Evolutionary conservation across 345 rosid species (phyloP).

Genomic region (Cochlearia excelsa): DNA sequence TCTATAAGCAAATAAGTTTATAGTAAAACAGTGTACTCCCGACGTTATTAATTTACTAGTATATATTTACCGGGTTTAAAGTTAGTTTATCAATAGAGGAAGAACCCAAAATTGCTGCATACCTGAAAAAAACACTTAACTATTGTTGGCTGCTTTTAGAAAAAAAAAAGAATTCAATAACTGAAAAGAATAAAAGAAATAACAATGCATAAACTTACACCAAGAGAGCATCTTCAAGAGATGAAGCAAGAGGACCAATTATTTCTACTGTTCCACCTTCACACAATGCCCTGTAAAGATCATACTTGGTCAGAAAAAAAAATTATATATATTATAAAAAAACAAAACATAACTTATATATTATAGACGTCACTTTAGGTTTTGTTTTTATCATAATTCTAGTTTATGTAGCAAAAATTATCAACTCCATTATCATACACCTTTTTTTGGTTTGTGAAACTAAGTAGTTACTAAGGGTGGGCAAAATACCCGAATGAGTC

Average conservation of each 20-base stretch:
- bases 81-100: slow-evolving; percentile 47
- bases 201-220: slow-evolving; percentile 54
- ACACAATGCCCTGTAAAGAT: slow-evolving; percentile 55
- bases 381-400: no score
- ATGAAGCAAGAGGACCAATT: slow-evolving; percentile 81
- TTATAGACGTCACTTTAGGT: background rate
- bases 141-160: slow-evolving; percentile 6
- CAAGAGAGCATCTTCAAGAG: slow-evolving; percentile 70
- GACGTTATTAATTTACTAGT: no score
- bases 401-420: no score
- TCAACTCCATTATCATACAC: no score
- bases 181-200: slow-evolving; percentile 8
- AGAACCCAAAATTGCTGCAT: slow-evolving; percentile 85
- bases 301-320: slow-evolving; percentile 6
- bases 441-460: no score
- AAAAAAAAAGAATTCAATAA: slow-evolving; percentile 7
- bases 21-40: no score
- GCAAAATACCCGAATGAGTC: no score
- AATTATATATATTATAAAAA: background rate
- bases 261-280: slow-evolving; percentile 76
- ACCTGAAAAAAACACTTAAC: slow-evolving; percentile 42
- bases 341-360: background rate
- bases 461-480: no score
- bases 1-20: no score
- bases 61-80: slow-evolving; percentile 55